A percentile compares a stretch with the other conserved stretches of the same genome.
Evolutionary conservation across 345 rosid genomes (phyloP).

Genomic region (Aurinia saxatilis): DNA sequence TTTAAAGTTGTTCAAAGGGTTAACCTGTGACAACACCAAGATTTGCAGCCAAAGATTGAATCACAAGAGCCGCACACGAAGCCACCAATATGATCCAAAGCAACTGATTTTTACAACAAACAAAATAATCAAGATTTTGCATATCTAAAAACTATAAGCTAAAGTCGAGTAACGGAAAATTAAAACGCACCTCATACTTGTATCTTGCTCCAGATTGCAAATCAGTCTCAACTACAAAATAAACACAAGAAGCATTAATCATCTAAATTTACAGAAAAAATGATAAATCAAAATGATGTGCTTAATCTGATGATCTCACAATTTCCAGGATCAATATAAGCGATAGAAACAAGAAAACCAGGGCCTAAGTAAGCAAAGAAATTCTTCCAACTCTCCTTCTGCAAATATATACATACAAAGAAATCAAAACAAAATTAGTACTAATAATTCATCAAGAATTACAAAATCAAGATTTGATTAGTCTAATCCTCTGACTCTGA

Average conservation of each 20-base stretch:
- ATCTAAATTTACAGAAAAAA: background rate
- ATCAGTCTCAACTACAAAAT: slow-evolving; percentile 84
- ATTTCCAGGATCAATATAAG: slow-evolving; percentile 97
- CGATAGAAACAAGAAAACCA: slow-evolving; percentile 93
- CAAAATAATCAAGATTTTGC: background rate
- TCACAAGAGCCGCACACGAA: slow-evolving; percentile 83
- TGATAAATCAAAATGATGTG: background rate
- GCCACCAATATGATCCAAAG: slow-evolving; percentile 95
- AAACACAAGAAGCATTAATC: slow-evolving; percentile 8
- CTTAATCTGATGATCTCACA: slow-evolving; percentile 37
- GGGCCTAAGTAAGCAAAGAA: slow-evolving; percentile 87
- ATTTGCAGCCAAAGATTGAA: slow-evolving; percentile 92
- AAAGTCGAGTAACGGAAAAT: background rate
- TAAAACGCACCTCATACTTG: slow-evolving; percentile 58
- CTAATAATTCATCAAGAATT: background rate
- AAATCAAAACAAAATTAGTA: too few species aligned
- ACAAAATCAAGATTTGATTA: background rate
- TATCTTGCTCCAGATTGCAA: slow-evolving; percentile 86
- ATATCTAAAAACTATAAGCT: background rate
- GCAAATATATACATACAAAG: slow-evolving; percentile 20
- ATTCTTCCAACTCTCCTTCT: slow-evolving; percentile 92
- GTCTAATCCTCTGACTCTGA: slow-evolving; percentile 5
- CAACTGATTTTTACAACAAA: slow-evolving; percentile 47
- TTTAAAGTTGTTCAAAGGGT: background rate
- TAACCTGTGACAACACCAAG: slow-evolving; percentile 93